Conservation (phyloP, 257 asterid species). For the Verbascum thapsus region DNA sequence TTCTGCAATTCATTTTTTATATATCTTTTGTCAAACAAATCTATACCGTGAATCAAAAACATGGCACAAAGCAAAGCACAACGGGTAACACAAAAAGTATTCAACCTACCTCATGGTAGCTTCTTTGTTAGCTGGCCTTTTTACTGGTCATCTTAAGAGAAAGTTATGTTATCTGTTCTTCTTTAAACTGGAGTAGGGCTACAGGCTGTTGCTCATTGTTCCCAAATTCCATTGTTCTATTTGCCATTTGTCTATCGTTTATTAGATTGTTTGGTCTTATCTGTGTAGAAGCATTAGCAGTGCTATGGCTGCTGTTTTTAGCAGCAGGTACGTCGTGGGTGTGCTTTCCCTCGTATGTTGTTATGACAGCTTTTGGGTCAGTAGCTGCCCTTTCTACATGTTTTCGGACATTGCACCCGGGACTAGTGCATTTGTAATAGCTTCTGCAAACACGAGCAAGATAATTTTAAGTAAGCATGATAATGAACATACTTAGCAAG, state of each 20-base stretch:
- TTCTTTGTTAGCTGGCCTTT: conserved; percentile 23
- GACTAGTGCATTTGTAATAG: conserved; percentile 63
- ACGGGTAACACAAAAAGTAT: conserved; percentile 11
- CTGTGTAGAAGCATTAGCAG: conserved; percentile 42
- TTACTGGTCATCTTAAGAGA: not conserved
- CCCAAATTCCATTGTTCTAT: conserved; percentile 39
- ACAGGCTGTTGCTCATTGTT: conserved; percentile 57
- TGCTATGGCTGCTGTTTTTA: conserved; percentile 50
- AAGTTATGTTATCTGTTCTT: conserved; percentile 58
- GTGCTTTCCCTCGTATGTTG: conserved; percentile 72
- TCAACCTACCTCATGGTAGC: conserved; percentile 13
- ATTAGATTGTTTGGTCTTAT: conserved; percentile 37
- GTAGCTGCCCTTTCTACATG: conserved; percentile 71
- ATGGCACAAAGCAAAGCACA: conserved; percentile 32
- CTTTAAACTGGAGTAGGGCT: conserved; percentile 64
- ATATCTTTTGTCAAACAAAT: conserved; percentile 14
- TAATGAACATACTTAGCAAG: too few species aligned
- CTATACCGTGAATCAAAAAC: conserved; percentile 31
- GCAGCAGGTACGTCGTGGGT: conserved; percentile 69
- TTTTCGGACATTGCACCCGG: conserved; percentile 63
- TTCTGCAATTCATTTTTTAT: conserved; percentile 32
- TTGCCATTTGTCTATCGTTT: conserved; percentile 32
- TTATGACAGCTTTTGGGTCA: conserved; percentile 67
- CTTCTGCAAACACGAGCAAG: conserved; percentile 48
- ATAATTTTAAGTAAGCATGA: too few species aligned